Conservation (phyloP, 106 monocot genomes). For the Acorus gramineus region DNA sequence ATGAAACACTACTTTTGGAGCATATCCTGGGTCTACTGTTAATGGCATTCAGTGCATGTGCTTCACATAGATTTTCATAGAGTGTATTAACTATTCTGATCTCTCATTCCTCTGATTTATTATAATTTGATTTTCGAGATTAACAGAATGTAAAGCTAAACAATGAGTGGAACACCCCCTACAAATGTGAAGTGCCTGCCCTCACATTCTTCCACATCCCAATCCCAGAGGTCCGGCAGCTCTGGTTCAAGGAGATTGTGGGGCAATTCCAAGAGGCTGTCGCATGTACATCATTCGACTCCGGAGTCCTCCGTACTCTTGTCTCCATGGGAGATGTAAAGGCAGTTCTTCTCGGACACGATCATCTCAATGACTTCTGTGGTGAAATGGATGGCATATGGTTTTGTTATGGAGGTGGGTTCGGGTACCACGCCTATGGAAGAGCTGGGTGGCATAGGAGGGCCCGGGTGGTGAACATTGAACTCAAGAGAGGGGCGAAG, state of each 20-base stretch:
- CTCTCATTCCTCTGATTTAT: too few species aligned
- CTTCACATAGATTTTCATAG: too few species aligned
- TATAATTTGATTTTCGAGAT: too few species aligned
- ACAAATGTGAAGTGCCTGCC: slow-evolving; percentile 22
- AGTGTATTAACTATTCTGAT: too few species aligned
- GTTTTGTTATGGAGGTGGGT: slow-evolving; percentile 90
- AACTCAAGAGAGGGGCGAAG: slow-evolving; percentile 37
- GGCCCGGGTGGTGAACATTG: slow-evolving; percentile 44
- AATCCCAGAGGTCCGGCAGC: slow-evolving; percentile 60
- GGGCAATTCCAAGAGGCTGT: slow-evolving; percentile 76
- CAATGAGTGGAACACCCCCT: too few species aligned
- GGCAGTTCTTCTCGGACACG: slow-evolving; percentile 72
- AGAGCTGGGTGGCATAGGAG: slow-evolving; percentile 58
- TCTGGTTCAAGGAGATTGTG: slow-evolving; percentile 46
- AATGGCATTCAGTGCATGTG: too few species aligned
- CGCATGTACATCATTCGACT: slow-evolving; percentile 72
- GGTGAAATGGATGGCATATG: slow-evolving; percentile 50
- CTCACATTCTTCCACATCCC: slow-evolving; percentile 88
- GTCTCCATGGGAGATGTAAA: slow-evolving; percentile 74
- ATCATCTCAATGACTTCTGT: slow-evolving; percentile 89
- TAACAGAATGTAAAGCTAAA: too few species aligned
- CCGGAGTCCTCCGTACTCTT: slow-evolving; percentile 48
- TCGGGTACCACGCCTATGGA: slow-evolving; percentile 90
- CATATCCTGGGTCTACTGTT: too few species aligned
- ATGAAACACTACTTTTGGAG: too few species aligned